Evolutionary conservation across 495 filamentous ascomycete species (phyloP).

Genomic region (Clohesyomyces aquaticus): DNA sequence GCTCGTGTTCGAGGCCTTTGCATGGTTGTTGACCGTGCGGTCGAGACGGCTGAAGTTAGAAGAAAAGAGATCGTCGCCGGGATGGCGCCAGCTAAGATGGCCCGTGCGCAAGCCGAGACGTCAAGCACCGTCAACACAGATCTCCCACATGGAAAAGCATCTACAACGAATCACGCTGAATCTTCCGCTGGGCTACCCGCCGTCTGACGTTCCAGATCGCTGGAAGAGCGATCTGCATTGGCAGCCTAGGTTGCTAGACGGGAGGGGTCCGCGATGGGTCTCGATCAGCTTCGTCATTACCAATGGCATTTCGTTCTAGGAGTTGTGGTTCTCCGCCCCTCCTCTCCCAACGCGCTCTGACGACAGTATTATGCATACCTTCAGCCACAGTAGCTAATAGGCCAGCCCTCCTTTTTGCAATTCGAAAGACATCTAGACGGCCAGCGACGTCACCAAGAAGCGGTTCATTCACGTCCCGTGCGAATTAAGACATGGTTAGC

Average conservation of each 20-base stretch:
- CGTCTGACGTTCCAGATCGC: neutral
- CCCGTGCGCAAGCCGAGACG: constrained; percentile 8
- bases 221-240: neutral
- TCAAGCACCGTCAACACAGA: neutral
- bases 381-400: neutral
- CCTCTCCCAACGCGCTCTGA: neutral
- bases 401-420: no score
- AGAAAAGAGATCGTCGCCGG: constrained; percentile 7
- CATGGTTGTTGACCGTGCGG: no score
- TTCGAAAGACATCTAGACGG: no score
- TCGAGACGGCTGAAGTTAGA: neutral
- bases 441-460: no score
- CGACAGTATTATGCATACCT: neutral
- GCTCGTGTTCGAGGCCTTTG: no score
- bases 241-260: no score
- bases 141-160: neutral
- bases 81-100: constrained; percentile 1
- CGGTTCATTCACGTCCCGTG: no score
- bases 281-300: neutral
- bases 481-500: no score
- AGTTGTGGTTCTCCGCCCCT: neutral
- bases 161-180: neutral
- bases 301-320: no score
- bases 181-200: neutral
- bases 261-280: neutral